These are phyloP conservation scores for Shiraia bambusicola DNA, from an alignment of 2,329 filamentous ascomycete genomes.

Conservation along the genomic window DNA sequence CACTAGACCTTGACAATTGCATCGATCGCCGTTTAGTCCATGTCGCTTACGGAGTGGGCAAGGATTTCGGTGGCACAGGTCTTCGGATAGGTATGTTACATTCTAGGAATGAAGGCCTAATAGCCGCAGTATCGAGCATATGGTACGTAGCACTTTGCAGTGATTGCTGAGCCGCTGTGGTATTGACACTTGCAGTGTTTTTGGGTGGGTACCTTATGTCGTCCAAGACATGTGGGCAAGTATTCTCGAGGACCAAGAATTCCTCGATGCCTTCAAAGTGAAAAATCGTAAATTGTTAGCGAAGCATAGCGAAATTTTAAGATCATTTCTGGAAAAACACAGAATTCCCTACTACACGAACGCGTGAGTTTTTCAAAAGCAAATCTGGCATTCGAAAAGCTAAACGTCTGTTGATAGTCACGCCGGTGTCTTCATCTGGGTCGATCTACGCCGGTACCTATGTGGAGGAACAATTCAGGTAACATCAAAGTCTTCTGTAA, in stretches of 20 bases:
- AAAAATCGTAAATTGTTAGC: slow-evolving; percentile 1
- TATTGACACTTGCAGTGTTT: background rate
- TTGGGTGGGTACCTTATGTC: slow-evolving; percentile 1
- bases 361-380: no score
- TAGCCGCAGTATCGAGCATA: slow-evolving; percentile 1
- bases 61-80: background rate
- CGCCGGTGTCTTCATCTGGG: slow-evolving; percentile 1
- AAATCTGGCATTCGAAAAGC: no score
- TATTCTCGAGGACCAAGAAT: slow-evolving; percentile 3
- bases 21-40: no score
- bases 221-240: slow-evolving; percentile 4
- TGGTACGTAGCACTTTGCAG: background rate
- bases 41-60: no score
- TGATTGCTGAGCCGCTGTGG: background rate
- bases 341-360: no score
- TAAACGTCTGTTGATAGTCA: no score
- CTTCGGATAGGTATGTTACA: slow-evolving; percentile 3
- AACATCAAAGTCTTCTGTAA: no score
- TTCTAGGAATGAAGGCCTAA: slow-evolving; percentile 1
- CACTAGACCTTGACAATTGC: no score
- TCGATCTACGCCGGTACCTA: background rate
- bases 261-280: background rate
- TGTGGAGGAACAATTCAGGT: background rate
- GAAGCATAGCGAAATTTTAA: background rate
- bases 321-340: background rate